A percentile compares a stretch with the other conserved stretches of the same genome.
These are phyloP conservation scores for Amanita exitialis DNA, from an alignment of 768 basidiomycete genomes.

Conservation along the genomic window DNA sequence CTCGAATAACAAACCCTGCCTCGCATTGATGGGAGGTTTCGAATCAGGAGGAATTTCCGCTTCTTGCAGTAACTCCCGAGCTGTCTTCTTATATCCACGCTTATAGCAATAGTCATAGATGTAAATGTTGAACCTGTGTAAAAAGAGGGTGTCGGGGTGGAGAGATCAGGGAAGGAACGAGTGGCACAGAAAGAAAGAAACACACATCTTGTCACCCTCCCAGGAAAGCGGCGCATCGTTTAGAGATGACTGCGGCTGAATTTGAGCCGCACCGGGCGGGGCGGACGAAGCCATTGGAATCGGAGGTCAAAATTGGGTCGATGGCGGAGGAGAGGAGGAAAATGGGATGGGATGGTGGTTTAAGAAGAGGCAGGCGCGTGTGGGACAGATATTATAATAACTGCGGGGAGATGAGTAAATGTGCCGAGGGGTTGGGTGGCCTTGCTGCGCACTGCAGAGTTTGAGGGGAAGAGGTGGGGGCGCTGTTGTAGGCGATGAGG, in stretches of 20 bases:
- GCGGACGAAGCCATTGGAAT: slow-evolving; percentile 5
- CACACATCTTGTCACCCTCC: slow-evolving; percentile 83
- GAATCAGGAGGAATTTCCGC: slow-evolving; percentile 57
- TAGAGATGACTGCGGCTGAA: slow-evolving; percentile 12
- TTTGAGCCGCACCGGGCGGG: slow-evolving; percentile 8
- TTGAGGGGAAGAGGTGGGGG: neutral
- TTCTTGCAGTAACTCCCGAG: slow-evolving; percentile 53
- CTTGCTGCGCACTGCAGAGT: neutral
- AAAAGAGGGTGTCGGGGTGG: neutral
- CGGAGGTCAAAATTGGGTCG: neutral
- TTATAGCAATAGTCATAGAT: slow-evolving; percentile 81
- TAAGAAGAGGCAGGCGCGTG: slow-evolving; percentile 5
- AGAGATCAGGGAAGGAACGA: neutral
- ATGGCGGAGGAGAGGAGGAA: slow-evolving; percentile 6
- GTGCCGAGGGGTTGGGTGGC: slow-evolving; percentile 5
- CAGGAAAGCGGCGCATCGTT: slow-evolving; percentile 37
- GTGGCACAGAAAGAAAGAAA: slow-evolving; percentile 10
- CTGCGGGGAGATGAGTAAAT: slow-evolving; percentile 7
- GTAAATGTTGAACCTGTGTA: slow-evolving; percentile 77
- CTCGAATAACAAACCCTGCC: slow-evolving; percentile 80
- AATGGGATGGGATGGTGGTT: neutral
- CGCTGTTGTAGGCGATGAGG: slow-evolving; percentile 13
- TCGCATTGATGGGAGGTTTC: slow-evolving; percentile 71
- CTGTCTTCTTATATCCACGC: slow-evolving; percentile 69
- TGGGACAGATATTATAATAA: slow-evolving; percentile 2